Evolutionary conservation across 2,329 filamentous ascomycete genomes (phyloP), one percentile per base, ranked within the genome.

Genomic region (Colletotrichum neosansevieriae): DNA sequence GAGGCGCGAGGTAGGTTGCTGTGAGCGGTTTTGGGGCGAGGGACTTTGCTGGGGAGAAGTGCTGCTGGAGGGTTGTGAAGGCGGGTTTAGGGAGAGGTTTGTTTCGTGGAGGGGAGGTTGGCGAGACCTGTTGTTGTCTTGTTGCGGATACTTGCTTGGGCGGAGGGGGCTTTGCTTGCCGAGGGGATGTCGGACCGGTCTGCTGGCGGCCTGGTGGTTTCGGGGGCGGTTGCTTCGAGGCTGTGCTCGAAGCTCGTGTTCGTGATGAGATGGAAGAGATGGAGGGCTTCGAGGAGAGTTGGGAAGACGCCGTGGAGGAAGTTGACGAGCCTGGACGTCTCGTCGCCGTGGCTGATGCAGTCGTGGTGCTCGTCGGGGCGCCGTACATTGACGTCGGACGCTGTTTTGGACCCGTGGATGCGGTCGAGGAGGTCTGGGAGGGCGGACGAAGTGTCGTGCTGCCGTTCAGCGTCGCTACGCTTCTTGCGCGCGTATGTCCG

Each of bases 21-120:
- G 86, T 86, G n/a, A 88, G 80, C 5, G 89, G 88, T 69, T 92
- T 92, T 0, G 89, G 87, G 0, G 86, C 84, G 9, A 83, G 79
- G 4, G 81, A 82, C 74, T 91, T 91, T 50, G 86, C 86, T 0
- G 90, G 90, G 32, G 88, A 90, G 79, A 87, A 91, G 78, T 91
- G 88, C 72, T 92, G 89, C 72, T 92, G 89, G 44, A 88, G 84
- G 0, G 86, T 90, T 54, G 83, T 86, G 77, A 91, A 91, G 53
- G 84, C 80, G 0, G 88, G 87, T 9, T 85, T 84, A 29, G 80
- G 78, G n/a, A 79, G 76, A 17, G 79, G 76, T 45, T 75, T 76
- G 17, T 62, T 70, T 74, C 54, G 70, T 62, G 53, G 42, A 2
- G 61, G 62, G 7, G 63, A 56, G 60, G 49, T 45, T 10, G 56